Evolutionary conservation across 2,329 filamentous ascomycete species (phyloP), one percentile per base, ranked within the genome.

Genomic region (Pseudogymnoascus sp.): DNA sequence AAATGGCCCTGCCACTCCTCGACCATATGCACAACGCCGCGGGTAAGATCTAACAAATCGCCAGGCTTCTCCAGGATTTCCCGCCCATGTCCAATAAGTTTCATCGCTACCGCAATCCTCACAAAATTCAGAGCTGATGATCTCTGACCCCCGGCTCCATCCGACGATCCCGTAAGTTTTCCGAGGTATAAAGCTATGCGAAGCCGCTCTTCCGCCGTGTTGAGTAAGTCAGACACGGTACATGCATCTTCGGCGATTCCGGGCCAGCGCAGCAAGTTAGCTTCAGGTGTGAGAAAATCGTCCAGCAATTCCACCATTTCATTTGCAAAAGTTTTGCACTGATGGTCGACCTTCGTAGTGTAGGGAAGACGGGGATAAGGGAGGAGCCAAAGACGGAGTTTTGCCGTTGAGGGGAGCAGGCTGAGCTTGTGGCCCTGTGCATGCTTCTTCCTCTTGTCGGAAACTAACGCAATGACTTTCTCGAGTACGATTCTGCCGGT

Each of bases 211-310:
- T 62, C 61, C 1, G 28, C 24, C 16, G 63, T 62, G 8, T 66
- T 65, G 46, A 66, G 38, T 14, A 63, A 2, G 12, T 35, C 53
- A 6, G 37, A 62, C 8, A 59, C 50, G 3, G 59, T 56, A n/a
- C 28, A 41, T 11, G 63, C 46, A 31, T 65, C 61, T 37, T 61
- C 59, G 11, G 61, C 37, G n/a, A 63, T 60, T 31, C 33, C 56
- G 2, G 41, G 61, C 65, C 63, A 66, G 31, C 59, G 63, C 8
- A 65, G 50, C n/a, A 64, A 35, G 14, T 62, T 63, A 12, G 24
- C 24, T 33, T 62, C 50, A 38, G 16, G 35, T 56, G 46, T 38
- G 11, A 66, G 61, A 12, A 56, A 14, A 14, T 26, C 33, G n/a
- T 37, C 22, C 7, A 66, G 31, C 40, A 60, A 12, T 26, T 40